Evolutionary conservation across 805 yeast species (phyloP).

Genomic region (Cephaloascus albidus): DNA sequence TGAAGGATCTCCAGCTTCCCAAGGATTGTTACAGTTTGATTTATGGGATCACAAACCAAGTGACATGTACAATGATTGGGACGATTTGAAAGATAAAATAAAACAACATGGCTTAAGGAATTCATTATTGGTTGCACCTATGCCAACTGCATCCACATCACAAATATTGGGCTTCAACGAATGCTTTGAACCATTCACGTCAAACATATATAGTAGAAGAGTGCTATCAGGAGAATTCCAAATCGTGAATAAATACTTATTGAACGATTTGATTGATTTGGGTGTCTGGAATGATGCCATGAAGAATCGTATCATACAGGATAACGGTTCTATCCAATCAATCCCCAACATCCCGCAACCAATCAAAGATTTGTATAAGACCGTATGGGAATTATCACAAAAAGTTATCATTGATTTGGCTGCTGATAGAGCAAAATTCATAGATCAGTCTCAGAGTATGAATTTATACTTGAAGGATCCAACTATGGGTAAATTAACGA

Average conservation of each 20-base stretch:
- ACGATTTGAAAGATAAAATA: conserved; percentile 37
- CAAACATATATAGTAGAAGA: conserved; percentile 54
- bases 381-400: conserved; percentile 57
- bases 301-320: conserved; percentile 46
- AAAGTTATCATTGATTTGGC: conserved; percentile 52
- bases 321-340: conserved; percentile 49
- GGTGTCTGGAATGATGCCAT: conserved; percentile 50
- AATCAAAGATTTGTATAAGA: conserved; percentile 44
- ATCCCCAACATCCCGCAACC: conserved; percentile 46
- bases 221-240: conserved; percentile 59
- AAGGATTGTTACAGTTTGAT: conserved; percentile 48
- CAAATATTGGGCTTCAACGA: conserved; percentile 55
- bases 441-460: conserved; percentile 90
- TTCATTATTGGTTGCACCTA: conserved; percentile 53
- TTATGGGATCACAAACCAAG: conserved; percentile 53
- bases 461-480: conserved; percentile 84
- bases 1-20: conserved; percentile 51
- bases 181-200: conserved; percentile 56
- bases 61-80: conserved; percentile 50
- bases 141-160: conserved; percentile 63
- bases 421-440: conserved; percentile 70
- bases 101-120: conserved; percentile 44
- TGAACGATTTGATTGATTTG: conserved; percentile 47
- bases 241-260: conserved; percentile 50
- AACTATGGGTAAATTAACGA: conserved; percentile 38